These are phyloP conservation scores for Trichophyton schoenleinii DNA, from an alignment of 2,329 filamentous ascomycete genomes.

Conservation along the genomic window DNA sequence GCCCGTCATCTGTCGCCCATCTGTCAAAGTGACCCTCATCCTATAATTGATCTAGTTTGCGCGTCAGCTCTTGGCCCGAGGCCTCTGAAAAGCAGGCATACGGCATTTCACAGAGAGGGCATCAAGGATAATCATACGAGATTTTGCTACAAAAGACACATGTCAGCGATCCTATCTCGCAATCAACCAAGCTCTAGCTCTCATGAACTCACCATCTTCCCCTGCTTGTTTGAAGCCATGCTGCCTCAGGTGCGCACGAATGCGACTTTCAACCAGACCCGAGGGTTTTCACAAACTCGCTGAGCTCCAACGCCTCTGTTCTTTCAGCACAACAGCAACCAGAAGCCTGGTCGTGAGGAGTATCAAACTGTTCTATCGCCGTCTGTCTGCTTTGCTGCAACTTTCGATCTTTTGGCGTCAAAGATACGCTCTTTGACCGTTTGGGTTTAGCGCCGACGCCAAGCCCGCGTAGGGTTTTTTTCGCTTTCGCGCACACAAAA, in stretches of 20 bases:
- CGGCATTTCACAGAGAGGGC: not conserved
- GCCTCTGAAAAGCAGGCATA: not conserved
- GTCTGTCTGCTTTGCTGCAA: not conserved
- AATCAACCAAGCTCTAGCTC: slow-evolving; percentile 25
- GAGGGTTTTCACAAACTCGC: not conserved
- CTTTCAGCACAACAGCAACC: not conserved
- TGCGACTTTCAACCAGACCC: slow-evolving; percentile 25
- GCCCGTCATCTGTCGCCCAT: slow-evolving; percentile 90
- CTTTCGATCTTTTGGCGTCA: not conserved
- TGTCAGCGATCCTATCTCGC: slow-evolving; percentile 45
- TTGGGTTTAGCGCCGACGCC: not conserved
- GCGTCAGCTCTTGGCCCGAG: not conserved
- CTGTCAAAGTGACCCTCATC: slow-evolving; percentile 91
- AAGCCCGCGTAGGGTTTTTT: not conserved
- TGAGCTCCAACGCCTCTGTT: not conserved
- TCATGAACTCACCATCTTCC: slow-evolving; percentile 81
- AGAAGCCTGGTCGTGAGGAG: not conserved
- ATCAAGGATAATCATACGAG: slow-evolving; percentile 38
- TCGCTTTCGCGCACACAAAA: slow-evolving; percentile 1
- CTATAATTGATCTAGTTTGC: slow-evolving; percentile 86
- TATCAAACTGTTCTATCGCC: not conserved
- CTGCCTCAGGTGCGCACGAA: slow-evolving; percentile 34
- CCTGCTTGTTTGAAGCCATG: slow-evolving; percentile 78
- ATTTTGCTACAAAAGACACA: slow-evolving; percentile 44
- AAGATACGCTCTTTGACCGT: not conserved